A percentile compares a stretch with the other conserved stretches of the same genome.
Evolutionary conservation across 768 basidiomycete species (phyloP).

Genomic region (Phanerodontia chrysosporium): DNA sequence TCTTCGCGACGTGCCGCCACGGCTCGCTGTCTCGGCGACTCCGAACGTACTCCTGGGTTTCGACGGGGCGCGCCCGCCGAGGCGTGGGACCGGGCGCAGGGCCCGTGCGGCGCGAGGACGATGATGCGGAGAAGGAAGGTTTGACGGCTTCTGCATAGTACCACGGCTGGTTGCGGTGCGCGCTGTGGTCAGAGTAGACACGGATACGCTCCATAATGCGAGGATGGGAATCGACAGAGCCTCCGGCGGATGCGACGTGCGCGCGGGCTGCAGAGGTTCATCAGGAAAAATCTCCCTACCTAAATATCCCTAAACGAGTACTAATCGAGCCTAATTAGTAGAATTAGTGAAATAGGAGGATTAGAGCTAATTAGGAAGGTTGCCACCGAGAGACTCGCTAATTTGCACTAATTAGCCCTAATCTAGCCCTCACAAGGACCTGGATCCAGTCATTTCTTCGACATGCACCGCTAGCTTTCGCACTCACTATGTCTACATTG

Average conservation of each 20-base stretch:
- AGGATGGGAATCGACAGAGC: background rate
- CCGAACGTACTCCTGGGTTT: background rate
- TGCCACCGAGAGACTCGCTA: too few relatives aligned
- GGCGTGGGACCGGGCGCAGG: slow-evolving; percentile 2
- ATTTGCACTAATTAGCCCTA: too few relatives aligned
- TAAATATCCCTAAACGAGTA: too few relatives aligned
- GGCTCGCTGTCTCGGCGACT: slow-evolving; percentile 10
- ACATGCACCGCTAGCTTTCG: too few relatives aligned
- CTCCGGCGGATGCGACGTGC: background rate
- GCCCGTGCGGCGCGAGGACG: background rate
- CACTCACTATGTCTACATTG: too few relatives aligned
- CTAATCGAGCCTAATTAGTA: too few relatives aligned
- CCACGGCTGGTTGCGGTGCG: background rate
- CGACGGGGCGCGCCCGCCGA: slow-evolving; percentile 5
- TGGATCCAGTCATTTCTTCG: too few relatives aligned
- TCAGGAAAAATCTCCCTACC: too few relatives aligned
- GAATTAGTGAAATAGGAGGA: too few relatives aligned
- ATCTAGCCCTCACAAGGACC: too few relatives aligned
- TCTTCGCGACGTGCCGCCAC: slow-evolving; percentile 29
- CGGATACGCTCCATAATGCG: slow-evolving; percentile 11
- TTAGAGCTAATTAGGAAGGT: too few relatives aligned
- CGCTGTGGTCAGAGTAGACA: slow-evolving; percentile 2
- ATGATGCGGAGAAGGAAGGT: slow-evolving; percentile 6
- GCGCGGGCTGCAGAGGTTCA: background rate
- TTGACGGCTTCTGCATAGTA: slow-evolving; percentile 9